Evolutionary conservation across 345 rosid species (phyloP).

Genomic region (Pseudoturritis turrita): DNA sequence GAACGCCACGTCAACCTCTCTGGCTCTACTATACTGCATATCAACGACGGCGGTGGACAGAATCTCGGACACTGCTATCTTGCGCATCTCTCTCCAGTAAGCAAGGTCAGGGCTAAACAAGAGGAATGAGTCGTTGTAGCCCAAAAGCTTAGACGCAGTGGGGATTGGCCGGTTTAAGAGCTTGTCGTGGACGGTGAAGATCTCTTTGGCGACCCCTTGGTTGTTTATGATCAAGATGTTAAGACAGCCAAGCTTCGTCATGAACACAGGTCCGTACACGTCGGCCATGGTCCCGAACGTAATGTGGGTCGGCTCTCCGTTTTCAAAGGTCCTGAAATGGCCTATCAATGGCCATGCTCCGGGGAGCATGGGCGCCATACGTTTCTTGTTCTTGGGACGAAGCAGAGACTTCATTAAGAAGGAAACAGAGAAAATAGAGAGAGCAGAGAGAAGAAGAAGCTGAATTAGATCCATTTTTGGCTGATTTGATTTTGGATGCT

Average conservation of each 20-base stretch:
- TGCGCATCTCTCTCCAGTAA: constrained; percentile 48
- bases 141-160: constrained; percentile 8
- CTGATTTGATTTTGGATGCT: too few relatives aligned
- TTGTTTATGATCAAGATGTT: constrained; percentile 32
- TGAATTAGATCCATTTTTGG: constrained; percentile 5
- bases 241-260: constrained; percentile 24
- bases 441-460: not conserved
- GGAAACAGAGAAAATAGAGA: not conserved
- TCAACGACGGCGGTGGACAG: constrained; percentile 17
- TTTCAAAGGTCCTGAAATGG: too few relatives aligned
- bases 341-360: too few relatives aligned
- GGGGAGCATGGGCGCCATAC: too few relatives aligned
- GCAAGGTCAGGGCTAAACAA: constrained; percentile 30
- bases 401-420: too few relatives aligned
- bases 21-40: constrained; percentile 3
- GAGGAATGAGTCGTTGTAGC: constrained; percentile 34
- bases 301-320: constrained; percentile 27
- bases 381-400: too few relatives aligned
- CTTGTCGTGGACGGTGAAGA: constrained; percentile 33
- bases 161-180: constrained; percentile 26
- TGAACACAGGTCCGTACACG: constrained; percentile 39
- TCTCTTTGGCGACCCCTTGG: constrained; percentile 34
- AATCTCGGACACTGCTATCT: not conserved
- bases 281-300: constrained; percentile 33
- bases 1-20: constrained; percentile 20